Conservation (phyloP, 139 green algal genomes). For the Picochlorum sp. region DNA sequence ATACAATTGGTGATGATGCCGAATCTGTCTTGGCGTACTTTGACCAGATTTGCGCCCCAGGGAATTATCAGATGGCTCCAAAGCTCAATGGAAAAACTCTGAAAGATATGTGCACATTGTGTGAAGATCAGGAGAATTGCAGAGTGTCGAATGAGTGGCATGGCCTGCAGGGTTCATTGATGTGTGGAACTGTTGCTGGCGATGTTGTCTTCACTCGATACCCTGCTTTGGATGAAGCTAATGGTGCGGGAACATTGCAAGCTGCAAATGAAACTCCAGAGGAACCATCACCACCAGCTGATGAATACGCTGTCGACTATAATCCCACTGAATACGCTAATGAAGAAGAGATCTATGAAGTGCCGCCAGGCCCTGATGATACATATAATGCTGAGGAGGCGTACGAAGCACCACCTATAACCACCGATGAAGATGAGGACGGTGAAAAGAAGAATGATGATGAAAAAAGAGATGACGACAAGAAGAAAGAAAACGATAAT, state of each 20-base stretch:
- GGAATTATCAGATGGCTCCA: slow-evolving; percentile 5
- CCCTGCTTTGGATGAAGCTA: background rate
- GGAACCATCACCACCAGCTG: background rate
- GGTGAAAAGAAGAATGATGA: background rate
- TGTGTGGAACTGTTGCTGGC: background rate
- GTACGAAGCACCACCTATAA: background rate
- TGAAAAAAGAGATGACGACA: background rate
- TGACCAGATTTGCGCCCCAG: slow-evolving; percentile 4
- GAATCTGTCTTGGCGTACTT: slow-evolving; percentile 6
- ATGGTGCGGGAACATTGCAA: background rate
- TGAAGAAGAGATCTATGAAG: no score
- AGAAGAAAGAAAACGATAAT: background rate
- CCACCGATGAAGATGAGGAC: background rate
- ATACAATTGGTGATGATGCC: slow-evolving; percentile 1
- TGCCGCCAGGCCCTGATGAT: background rate
- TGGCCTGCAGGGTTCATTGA: background rate
- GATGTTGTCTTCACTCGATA: slow-evolving; percentile 8
- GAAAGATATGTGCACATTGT: slow-evolving; percentile 4
- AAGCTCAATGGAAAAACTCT: background rate
- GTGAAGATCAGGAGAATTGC: background rate
- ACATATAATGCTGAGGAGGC: background rate
- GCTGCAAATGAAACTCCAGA: background rate
- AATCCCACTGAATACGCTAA: background rate
- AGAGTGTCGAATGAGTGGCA: background rate
- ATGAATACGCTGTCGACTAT: background rate